Evolutionary conservation across 306 rosid species (phyloP).

Genomic region (Purshia tridentata): DNA sequence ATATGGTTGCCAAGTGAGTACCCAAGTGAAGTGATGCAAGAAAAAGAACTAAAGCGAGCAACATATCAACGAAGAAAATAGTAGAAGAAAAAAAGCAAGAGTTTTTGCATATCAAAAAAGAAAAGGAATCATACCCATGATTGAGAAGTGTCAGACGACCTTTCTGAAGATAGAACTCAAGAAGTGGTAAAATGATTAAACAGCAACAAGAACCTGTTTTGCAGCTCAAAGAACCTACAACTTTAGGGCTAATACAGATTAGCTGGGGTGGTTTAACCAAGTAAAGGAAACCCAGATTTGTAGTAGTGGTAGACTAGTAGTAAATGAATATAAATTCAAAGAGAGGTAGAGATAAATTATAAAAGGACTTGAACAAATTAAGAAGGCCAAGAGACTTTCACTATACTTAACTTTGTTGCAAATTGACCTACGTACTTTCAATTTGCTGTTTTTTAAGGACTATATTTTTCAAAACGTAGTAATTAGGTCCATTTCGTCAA

Average conservation of each 20-base stretch:
- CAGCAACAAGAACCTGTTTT: neutral
- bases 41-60: neutral
- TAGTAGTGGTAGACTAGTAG: neutral
- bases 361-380: neutral
- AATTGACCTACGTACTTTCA: too few relatives aligned
- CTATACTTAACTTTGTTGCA: too few relatives aligned
- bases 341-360: too few relatives aligned
- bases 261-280: neutral
- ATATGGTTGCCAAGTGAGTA: neutral
- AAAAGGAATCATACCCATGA: too few relatives aligned
- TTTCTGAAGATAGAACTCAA: too few relatives aligned
- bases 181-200: neutral
- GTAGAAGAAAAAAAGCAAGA: too few relatives aligned
- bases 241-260: neutral
- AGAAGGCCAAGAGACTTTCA: too few relatives aligned
- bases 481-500: too few relatives aligned
- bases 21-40: neutral
- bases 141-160: neutral
- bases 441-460: too few relatives aligned
- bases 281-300: slow-evolving; percentile 8
- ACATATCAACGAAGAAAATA: neutral
- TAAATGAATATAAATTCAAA: neutral
- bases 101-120: too few relatives aligned
- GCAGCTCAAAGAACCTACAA: neutral
- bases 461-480: too few relatives aligned